A percentile compares a stretch with the other conserved stretches of the same genome.
Conservation (phyloP, 164 flowering plant genomes). For the Echeveria elegans region DNA sequence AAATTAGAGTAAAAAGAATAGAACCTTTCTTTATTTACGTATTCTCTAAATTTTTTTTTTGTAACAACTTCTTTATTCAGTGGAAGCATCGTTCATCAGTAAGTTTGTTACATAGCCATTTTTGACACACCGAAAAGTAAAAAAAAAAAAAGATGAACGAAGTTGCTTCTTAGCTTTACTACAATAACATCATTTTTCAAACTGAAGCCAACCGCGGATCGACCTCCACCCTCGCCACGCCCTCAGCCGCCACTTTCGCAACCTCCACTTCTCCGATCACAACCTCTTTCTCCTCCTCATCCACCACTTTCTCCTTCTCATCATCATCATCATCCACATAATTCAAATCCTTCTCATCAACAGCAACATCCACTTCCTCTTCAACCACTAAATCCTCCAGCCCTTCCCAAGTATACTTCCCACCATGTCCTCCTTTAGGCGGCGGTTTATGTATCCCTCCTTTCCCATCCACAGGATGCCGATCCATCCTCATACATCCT, state of each 20-base stretch:
- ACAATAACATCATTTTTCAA: too few species aligned
- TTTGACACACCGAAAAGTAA: too few species aligned
- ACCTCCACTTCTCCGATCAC: slow-evolving; percentile 56
- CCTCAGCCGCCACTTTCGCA: slow-evolving; percentile 45
- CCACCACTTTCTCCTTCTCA: too few species aligned
- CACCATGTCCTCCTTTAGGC: slow-evolving; percentile 69
- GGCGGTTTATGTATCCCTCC: slow-evolving; percentile 26
- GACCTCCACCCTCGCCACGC: slow-evolving; percentile 60
- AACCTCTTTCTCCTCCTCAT: slow-evolving; percentile 8
- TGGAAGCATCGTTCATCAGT: too few species aligned
- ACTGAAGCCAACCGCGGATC: slow-evolving; percentile 27
- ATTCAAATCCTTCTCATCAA: slow-evolving; percentile 68
- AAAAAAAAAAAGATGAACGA: too few species aligned
- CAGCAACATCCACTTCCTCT: slow-evolving; percentile 31
- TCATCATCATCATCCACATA: slow-evolving; percentile 50
- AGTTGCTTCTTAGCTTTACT: too few species aligned
- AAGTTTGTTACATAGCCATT: too few species aligned
- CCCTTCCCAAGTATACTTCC: slow-evolving; percentile 92
- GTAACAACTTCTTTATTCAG: too few species aligned
- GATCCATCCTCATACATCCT: slow-evolving; percentile 59
- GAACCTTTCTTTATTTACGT: too few species aligned
- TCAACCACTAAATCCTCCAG: slow-evolving; percentile 25
- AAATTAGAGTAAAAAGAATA: too few species aligned
- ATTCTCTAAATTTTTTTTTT: too few species aligned
- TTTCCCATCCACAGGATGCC: slow-evolving; percentile 53